These are phyloP conservation scores for Coniophora puteana DNA, from an alignment of 1,284 basidiomycete genomes.

Conservation along the genomic window DNA sequence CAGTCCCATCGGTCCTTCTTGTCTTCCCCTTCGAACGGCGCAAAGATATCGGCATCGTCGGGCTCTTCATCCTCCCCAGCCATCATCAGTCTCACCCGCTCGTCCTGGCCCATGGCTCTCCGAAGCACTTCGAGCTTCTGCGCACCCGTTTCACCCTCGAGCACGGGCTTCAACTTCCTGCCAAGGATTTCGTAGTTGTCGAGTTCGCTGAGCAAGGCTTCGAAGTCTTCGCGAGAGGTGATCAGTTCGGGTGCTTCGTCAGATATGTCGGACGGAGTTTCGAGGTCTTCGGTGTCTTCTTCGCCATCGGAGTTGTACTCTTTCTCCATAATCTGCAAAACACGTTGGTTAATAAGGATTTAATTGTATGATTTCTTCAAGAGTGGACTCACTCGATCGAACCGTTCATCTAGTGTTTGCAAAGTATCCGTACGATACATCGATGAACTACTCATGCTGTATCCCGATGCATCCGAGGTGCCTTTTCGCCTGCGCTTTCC, in stretches of 20 bases:
- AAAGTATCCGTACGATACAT: conserved; percentile 93
- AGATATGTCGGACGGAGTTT: conserved; percentile 31
- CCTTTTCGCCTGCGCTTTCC: conserved; percentile 75
- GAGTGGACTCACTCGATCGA: conserved; percentile 70
- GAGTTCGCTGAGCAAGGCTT: conserved; percentile 88
- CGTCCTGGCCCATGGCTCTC: conserved; percentile 71
- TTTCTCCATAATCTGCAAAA: conserved; percentile 58
- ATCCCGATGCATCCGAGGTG: conserved; percentile 82
- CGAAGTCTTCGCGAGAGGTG: conserved; percentile 84
- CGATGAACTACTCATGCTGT: conserved; percentile 96
- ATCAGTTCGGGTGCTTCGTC: conserved; percentile 71
- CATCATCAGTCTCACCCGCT: conserved; percentile 34
- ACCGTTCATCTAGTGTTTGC: conserved; percentile 87
- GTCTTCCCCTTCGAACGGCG: conserved; percentile 44
- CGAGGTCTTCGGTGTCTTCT: conserved; percentile 35
- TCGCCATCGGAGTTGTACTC: conserved; percentile 71
- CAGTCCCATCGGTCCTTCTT: conserved; percentile 90
- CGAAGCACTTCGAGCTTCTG: conserved; percentile 82
- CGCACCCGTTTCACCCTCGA: conserved; percentile 65
- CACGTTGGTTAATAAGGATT: conserved; percentile 3
- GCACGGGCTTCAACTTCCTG: conserved; percentile 77
- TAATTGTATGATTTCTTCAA: conserved; percentile 1
- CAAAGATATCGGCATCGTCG: conserved; percentile 48
- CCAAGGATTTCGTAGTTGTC: conserved; percentile 92
- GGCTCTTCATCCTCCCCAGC: conserved; percentile 35